A percentile compares a stretch with the other conserved stretches of the same genome.
These are phyloP conservation scores for Annulohypoxylon bovei DNA, from an alignment of 495 filamentous ascomycete species.

Conservation along the genomic window DNA sequence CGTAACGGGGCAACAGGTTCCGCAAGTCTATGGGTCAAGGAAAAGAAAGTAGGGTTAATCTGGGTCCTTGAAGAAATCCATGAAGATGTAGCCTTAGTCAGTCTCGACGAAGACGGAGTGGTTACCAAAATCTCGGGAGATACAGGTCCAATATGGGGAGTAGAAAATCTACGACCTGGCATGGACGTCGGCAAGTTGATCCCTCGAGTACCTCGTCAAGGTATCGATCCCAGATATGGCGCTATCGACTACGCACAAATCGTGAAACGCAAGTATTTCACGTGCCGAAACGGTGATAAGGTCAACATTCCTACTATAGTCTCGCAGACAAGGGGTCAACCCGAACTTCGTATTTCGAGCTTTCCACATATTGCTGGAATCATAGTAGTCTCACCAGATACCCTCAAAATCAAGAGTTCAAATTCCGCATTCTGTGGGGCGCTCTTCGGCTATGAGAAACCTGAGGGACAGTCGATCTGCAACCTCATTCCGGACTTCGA, in stretches of 20 bases:
- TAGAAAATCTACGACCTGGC: slow-evolving; percentile 69
- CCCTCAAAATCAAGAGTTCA: slow-evolving; percentile 83
- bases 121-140: slow-evolving; percentile 74
- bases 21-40: slow-evolving; percentile 97
- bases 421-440: slow-evolving; percentile 94
- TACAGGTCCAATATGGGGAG: slow-evolving; percentile 81
- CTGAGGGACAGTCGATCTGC: slow-evolving; percentile 80
- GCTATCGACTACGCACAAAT: slow-evolving; percentile 78
- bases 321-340: slow-evolving; percentile 68
- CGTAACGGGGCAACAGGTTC: slow-evolving; percentile 90
- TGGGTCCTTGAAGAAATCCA: slow-evolving; percentile 99
- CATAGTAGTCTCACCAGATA: slow-evolving; percentile 82
- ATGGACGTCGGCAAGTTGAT: slow-evolving; percentile 79
- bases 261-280: slow-evolving; percentile 76
- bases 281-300: slow-evolving; percentile 75
- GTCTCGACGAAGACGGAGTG: slow-evolving; percentile 75
- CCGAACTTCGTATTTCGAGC: slow-evolving; percentile 82
- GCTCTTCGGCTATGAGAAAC: slow-evolving; percentile 85
- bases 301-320: slow-evolving; percentile 83
- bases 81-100: slow-evolving; percentile 84
- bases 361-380: slow-evolving; percentile 98
- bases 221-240: slow-evolving; percentile 68
- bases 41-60: slow-evolving; percentile 91
- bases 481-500: slow-evolving; percentile 90
- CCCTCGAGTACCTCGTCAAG: slow-evolving; percentile 80